Conservation (phyloP, 306 rosid species). For the Alnus rubra region DNA sequence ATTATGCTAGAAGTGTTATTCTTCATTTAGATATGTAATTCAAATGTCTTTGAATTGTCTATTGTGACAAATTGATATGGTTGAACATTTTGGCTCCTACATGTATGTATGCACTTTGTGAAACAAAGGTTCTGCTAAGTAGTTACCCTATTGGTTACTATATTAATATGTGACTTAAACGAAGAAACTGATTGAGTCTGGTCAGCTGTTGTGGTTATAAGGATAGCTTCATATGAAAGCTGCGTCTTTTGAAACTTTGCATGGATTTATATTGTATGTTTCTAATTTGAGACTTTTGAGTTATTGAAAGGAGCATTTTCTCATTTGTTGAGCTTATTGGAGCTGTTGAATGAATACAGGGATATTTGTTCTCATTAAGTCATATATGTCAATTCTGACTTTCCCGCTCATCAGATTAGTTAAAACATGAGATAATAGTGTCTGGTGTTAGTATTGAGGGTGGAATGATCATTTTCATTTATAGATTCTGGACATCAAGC, state of each 20-base stretch:
- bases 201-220: background rate
- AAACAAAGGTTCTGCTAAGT: background rate
- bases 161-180: background rate
- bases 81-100: background rate
- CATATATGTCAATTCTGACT: background rate
- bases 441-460: background rate
- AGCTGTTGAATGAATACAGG: background rate
- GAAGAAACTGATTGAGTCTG: background rate
- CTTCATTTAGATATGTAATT: background rate
- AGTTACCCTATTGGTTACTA: background rate
- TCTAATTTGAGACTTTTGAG: background rate
- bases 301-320: background rate
- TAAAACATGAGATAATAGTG: background rate
- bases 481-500: background rate
- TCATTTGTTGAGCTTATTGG: background rate
- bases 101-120: background rate
- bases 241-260: background rate
- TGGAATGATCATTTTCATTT: background rate
- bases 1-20: background rate
- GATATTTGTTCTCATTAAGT: background rate
- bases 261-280: background rate
- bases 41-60: background rate
- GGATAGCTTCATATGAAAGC: background rate
- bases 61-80: background rate
- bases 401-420: background rate